Base-by-base conservation (phyloP, 345 rosid species). In the Citrus inodora region DNA sequence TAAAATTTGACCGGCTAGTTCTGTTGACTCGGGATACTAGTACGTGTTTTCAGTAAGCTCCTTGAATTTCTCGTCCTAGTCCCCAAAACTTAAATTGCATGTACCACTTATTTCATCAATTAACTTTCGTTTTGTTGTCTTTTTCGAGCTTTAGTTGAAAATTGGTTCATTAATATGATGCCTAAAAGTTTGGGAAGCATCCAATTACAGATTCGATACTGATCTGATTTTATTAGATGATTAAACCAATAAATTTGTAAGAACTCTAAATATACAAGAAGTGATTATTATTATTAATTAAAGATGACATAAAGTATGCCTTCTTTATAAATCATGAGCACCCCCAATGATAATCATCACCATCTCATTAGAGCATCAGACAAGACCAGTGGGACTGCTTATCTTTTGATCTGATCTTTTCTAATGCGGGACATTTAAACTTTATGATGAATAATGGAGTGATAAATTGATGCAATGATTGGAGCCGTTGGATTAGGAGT, bases 401-500 rank as follows among this genome's bases (percentile, higher is more conserved):
- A 40, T 68, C 32, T 40, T 40, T 30, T 61, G 51, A 75, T 63
- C 8, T n/a, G 60, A 78, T 74, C 55, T n/a, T 13, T 46, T 16
- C 0, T 1, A 46, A 13, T 5, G 63, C 65, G 55, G 84, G 82
- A 38, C 82, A 82, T 28, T 0, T 59, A 22, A 73, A 51, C 78
- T 74, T 77, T 79, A 33, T 33, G 62, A 33, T 7, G 61, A 67
- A 81, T 74, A 76, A 80, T 60, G 55, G 40, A 51, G 7, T 19
- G 6, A 63, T 25, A 6, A 30, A 63, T 24, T 59, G 78, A 59
- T 65, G 78, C 69, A 74, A 80, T 80, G 81, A 83, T 76, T 69
- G 66, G 19, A 73, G 80, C 84, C 86, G 81, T 79, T 74, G 1
- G 86, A 83, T 86, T 71, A 16, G 79, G 79, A 33, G 69, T 37